phyloP scores from a whole-genome alignment of 306 rosid genomes.

The Gynostemma pentaphyllum region DNA sequence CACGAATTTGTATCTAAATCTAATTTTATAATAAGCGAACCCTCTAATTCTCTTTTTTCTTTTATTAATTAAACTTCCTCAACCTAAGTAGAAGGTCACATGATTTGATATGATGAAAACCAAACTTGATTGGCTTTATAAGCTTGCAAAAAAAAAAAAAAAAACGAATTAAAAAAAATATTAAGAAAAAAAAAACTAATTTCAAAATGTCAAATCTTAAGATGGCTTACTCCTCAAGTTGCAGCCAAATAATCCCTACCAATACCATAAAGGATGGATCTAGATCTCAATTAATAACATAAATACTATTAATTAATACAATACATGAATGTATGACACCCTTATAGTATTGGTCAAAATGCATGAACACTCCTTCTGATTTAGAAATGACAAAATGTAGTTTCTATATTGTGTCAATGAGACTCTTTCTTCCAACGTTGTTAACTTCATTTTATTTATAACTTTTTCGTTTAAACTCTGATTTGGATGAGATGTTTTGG shows the following conservation, averaged over 20 bases:
- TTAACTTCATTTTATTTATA: no score
- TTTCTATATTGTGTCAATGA: no score
- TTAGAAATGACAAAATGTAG: no score
- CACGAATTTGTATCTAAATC: background rate
- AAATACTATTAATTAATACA: background rate
- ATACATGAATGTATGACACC: no score
- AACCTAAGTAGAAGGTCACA: background rate
- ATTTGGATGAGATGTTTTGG: no score
- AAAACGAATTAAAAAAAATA: background rate
- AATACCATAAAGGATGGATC: background rate
- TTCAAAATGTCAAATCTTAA: background rate
- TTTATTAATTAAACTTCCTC: background rate
- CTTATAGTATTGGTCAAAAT: no score
- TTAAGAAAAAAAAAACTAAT: background rate
- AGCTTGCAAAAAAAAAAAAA: background rate
- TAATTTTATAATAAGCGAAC: background rate
- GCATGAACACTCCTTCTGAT: no score
- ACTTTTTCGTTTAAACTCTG: no score
- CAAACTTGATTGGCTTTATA: conserved; percentile 2
- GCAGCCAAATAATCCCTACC: background rate
- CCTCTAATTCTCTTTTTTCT: background rate
- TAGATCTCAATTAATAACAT: background rate
- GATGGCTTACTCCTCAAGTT: background rate
- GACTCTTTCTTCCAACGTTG: no score
- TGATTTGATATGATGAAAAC: background rate